phyloP scores from a whole-genome alignment of 2,329 filamentous ascomycete species.

The Colletotrichum magnum region DNA sequence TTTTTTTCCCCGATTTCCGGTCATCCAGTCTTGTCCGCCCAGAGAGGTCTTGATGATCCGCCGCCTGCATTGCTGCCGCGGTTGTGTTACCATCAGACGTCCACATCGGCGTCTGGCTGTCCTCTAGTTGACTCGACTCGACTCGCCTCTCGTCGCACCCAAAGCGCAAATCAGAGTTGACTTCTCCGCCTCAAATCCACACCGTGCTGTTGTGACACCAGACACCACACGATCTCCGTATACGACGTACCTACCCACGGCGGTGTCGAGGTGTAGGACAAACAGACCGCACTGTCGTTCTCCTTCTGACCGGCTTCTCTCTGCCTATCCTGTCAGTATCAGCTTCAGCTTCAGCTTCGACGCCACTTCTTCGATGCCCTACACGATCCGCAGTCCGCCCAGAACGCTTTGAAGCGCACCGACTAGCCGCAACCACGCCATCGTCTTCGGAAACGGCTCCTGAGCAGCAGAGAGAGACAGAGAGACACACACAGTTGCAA shows the following conservation, averaged over 20 bases:
- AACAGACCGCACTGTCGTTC: no score
- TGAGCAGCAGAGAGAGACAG: no score
- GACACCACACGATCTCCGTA: not conserved
- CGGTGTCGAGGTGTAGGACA: no score
- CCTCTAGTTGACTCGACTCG: no score
- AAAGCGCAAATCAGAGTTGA: no score
- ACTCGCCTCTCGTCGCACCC: no score
- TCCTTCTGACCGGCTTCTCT: no score
- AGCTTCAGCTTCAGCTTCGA: constrained; percentile 1
- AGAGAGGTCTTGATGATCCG: constrained; percentile 10
- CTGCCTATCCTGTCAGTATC: constrained; percentile 6
- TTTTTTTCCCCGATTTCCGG: constrained; percentile 5
- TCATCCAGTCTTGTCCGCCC: constrained; percentile 7
- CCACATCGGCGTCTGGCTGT: no score
- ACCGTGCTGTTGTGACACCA: not conserved
- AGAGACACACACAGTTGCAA: not conserved
- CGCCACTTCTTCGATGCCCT: not conserved
- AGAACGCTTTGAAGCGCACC: constrained; percentile 22
- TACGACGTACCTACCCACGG: not conserved
- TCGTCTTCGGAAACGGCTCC: not conserved
- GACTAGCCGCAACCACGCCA: constrained; percentile 6
- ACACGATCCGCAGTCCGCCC: constrained; percentile 6
- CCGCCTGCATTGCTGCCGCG: constrained; percentile 10
- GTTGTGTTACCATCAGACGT: not conserved
- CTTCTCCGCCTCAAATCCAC: no score